Base-by-base conservation (phyloP, 768 basidiomycete genomes). In the Leucogyrophana mollusca region DNA sequence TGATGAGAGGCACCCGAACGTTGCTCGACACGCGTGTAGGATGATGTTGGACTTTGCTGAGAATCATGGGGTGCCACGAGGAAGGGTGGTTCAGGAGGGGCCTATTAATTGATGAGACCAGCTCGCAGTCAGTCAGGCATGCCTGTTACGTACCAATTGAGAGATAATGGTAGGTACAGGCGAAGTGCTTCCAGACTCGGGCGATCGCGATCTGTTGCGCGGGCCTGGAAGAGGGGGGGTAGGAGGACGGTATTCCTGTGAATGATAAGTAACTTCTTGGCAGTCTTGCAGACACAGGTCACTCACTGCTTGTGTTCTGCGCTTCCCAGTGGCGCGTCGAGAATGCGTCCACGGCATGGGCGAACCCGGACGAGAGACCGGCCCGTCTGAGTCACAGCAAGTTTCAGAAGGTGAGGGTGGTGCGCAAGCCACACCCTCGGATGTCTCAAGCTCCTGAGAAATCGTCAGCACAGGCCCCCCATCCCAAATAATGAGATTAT, bases 241-340 rank as follows among this genome's bases (percentile, higher is more conserved):
- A 4, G 80, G 80, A 35, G 80, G 78, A n/a, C 80, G 73, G 58
- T 78, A 82, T 25, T 69, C 61, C 80, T 80, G 45, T 4, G 40
- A 13, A 56, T 24, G 34, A 37, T 46, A 42, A 50, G 45, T 41
- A 16, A 23, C 21, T 38, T 13, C 16, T 23, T n/a, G 40, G 43
- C 40, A 36, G 27, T 42, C 37, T 16, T 13, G n/a, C 13, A 34
- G 34, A 16, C 40, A 37, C 37, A 21, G 9, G 21, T 37, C 40
- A 49, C 65, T 49, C 49, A 67, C 67, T 6, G 44, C 50, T 43
- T 59, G 64, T 35, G 51, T 47, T 41, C 53, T 65, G 52, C 58
- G 58, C 45, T 56, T 66, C 18, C 11, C 38, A 14, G 38, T 49
- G 36, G 37, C 40, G 3, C 55, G 46, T 39, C 34, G 47, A 13